These are phyloP conservation scores for Trichoderma breve DNA, from an alignment of 2,329 filamentous ascomycete genomes.

Conservation along the genomic window DNA sequence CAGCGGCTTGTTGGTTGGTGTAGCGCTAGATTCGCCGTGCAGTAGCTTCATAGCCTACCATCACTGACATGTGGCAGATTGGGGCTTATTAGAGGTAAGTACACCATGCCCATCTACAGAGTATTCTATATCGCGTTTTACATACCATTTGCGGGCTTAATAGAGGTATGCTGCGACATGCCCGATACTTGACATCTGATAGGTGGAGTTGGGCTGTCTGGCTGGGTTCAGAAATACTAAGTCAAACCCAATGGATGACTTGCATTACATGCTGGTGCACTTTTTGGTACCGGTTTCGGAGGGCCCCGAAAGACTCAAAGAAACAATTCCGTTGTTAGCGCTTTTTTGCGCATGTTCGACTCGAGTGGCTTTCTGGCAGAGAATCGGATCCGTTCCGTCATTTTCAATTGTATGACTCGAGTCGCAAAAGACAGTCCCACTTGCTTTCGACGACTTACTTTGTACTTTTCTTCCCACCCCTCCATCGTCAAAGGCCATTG, in stretches of 20 bases:
- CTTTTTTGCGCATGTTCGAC: not conserved
- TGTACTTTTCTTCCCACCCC: not conserved
- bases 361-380: not conserved
- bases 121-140: not conserved
- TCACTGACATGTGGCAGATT: not conserved
- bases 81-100: not conserved
- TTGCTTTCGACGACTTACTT: not conserved
- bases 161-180: not conserved
- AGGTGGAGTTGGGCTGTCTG: not conserved
- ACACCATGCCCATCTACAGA: not conserved
- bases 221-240: not conserved
- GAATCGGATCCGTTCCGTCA: not conserved
- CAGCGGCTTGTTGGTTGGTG: not conserved
- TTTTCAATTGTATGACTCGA: not conserved
- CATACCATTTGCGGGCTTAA: not conserved
- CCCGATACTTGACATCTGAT: not conserved
- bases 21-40: not conserved
- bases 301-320: not conserved
- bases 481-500: not conserved
- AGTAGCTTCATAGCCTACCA: not conserved
- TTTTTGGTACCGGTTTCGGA: slow-evolving; percentile 1
- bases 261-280: not conserved
- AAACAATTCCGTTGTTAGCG: not conserved
- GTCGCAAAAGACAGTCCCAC: not conserved
- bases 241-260: not conserved